Conservation (phyloP, 345 rosid species). For the Eutrema yunnanense region DNA sequence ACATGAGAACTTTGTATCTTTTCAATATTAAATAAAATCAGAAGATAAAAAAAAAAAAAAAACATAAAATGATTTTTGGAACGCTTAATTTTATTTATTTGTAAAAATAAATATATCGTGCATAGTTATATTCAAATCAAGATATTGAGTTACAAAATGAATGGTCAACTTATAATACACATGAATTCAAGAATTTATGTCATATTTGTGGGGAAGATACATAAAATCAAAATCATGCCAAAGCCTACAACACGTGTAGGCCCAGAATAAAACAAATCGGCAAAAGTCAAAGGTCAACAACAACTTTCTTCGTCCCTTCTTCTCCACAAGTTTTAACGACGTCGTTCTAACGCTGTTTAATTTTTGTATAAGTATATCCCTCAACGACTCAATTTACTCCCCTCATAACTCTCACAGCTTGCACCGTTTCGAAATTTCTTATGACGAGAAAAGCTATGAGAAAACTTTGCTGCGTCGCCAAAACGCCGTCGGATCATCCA, state of each 20-base stretch:
- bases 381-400: not conserved
- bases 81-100: no score
- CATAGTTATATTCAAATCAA: not conserved
- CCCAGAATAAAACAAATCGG: not conserved
- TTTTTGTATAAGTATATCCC: constrained; percentile 9
- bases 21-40: no score
- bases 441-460: constrained; percentile 34
- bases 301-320: not conserved
- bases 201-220: not conserved
- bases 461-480: constrained; percentile 34
- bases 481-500: constrained; percentile 5
- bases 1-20: no score
- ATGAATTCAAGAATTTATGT: not conserved
- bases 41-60: no score
- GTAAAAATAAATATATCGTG: no score
- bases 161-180: not conserved
- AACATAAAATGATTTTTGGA: no score
- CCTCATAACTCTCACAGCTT: not conserved
- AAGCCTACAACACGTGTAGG: constrained; percentile 17
- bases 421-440: not conserved
- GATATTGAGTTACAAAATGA: not conserved
- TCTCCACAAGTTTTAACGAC: constrained; percentile 9
- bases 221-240: constrained; percentile 4
- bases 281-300: constrained; percentile 2
- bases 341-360: not conserved